phyloP scores from a whole-genome alignment of 345 rosid species.

The Passiflora organensis region DNA sequence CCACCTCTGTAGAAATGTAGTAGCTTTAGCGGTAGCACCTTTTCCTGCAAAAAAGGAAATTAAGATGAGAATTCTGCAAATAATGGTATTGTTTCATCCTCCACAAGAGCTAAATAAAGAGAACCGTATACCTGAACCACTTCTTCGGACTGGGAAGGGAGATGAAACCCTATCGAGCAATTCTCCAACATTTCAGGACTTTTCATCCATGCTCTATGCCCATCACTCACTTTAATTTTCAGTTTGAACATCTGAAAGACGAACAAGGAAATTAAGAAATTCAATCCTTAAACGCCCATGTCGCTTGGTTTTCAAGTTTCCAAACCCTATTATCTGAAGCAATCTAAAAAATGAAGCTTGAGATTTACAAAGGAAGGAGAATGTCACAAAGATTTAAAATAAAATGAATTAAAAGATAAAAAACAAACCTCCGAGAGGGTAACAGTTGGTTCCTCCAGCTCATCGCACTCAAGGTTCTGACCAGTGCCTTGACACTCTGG shows the following conservation, averaged over 20 bases:
- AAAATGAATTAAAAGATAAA: not conserved
- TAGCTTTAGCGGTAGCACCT: slow-evolving; percentile 45
- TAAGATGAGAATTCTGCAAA: not conserved
- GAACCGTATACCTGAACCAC: slow-evolving; percentile 37
- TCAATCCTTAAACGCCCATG: not conserved
- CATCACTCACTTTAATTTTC: slow-evolving; percentile 69
- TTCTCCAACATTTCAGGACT: slow-evolving; percentile 67
- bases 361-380: not conserved
- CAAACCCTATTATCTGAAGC: no score
- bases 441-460: slow-evolving; percentile 52
- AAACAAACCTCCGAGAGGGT: slow-evolving; percentile 75
- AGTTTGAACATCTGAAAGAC: slow-evolving; percentile 66
- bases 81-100: not conserved
- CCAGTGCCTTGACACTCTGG: slow-evolving; percentile 98
- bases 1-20: slow-evolving; percentile 64
- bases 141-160: slow-evolving; percentile 42
- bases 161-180: slow-evolving; percentile 75
- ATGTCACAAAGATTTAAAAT: not conserved
- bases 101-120: slow-evolving; percentile 4
- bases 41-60: slow-evolving; percentile 41
- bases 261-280: slow-evolving; percentile 1
- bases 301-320: not conserved
- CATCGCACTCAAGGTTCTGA: slow-evolving; percentile 43
- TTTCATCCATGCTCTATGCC: slow-evolving; percentile 81
- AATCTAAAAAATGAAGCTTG: no score